phyloP scores from a whole-genome alignment of 768 basidiomycete species.

The Inosperma sp. region DNA sequence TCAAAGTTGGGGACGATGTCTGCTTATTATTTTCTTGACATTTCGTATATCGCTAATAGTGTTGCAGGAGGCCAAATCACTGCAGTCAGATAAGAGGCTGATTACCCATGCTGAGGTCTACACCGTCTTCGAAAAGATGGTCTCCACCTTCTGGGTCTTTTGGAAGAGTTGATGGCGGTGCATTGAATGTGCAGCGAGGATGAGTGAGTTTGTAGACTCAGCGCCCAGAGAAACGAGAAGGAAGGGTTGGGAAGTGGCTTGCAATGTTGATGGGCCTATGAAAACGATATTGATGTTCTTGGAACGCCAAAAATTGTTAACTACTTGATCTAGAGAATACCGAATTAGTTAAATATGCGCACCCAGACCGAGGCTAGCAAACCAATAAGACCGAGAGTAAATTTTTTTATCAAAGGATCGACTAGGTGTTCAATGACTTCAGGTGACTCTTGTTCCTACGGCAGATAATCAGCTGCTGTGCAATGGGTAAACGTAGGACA shows the following conservation, averaged over 20 bases:
- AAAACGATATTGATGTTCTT: too few relatives aligned
- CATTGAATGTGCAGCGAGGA: constrained; percentile 97
- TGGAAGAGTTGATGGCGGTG: constrained; percentile 95
- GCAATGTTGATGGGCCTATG: too few relatives aligned
- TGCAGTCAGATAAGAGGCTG: constrained; percentile 77
- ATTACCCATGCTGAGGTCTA: constrained; percentile 88
- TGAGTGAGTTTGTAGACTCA: too few relatives aligned
- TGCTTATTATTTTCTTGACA: constrained; percentile 6
- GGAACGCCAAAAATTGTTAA: too few relatives aligned
- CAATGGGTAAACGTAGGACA: constrained; percentile 4
- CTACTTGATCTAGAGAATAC: too few relatives aligned
- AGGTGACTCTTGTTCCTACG: constrained; percentile 45
- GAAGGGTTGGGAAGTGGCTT: too few relatives aligned
- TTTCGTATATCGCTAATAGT: constrained; percentile 14
- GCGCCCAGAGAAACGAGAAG: too few relatives aligned
- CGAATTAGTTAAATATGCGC: too few relatives aligned
- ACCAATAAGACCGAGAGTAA: too few relatives aligned
- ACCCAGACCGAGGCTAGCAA: too few relatives aligned
- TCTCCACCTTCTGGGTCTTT: constrained; percentile 84
- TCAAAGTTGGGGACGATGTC: constrained; percentile 94
- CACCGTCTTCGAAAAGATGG: constrained; percentile 97
- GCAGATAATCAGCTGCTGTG: neutral
- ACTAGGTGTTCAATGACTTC: constrained; percentile 51
- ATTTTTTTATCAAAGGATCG: constrained; percentile 51
- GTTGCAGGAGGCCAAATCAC: constrained; percentile 67